A percentile compares a stretch with the other conserved stretches of the same genome.
Evolutionary conservation across 176 grass and related monocot species (phyloP).

Genomic region (Carex kokanica): DNA sequence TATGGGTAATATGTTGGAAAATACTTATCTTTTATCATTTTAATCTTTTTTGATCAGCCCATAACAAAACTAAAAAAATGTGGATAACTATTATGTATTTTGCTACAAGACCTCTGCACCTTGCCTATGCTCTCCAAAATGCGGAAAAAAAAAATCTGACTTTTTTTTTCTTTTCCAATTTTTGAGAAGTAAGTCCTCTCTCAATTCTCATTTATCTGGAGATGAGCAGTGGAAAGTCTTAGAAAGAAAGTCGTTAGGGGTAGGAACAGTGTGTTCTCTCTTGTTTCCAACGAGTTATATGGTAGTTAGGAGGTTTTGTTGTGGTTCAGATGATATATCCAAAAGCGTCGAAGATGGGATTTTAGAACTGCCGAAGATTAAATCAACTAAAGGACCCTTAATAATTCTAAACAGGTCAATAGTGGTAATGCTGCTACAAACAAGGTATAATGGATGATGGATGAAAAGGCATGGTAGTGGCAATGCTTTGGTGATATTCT

Average conservation of each 20-base stretch:
- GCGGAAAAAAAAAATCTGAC: background rate
- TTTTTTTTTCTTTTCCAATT: background rate
- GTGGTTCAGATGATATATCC: background rate
- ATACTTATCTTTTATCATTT: slow-evolving; percentile 13
- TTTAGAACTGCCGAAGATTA: background rate
- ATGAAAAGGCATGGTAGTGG: background rate
- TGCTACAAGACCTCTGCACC: slow-evolving; percentile 7
- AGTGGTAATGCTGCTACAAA: background rate
- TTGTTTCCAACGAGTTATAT: background rate
- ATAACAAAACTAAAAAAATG: slow-evolving; percentile 27
- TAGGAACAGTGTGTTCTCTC: background rate
- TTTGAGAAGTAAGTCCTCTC: background rate
- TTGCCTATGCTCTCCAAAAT: background rate
- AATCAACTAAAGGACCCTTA: background rate
- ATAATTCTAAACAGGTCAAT: background rate
- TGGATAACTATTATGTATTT: slow-evolving; percentile 31
- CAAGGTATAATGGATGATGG: background rate
- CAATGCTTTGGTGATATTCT: background rate
- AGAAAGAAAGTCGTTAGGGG: background rate
- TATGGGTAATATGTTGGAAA: slow-evolving; percentile 64
- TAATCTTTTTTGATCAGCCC: background rate
- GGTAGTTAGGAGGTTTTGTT: background rate
- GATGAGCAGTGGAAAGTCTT: background rate
- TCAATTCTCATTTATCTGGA: slow-evolving; percentile 4
- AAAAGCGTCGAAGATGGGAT: background rate